Evolutionary conservation across 2,329 filamentous ascomycete genomes (phyloP).

Genomic region (Diaporthe capsici): DNA sequence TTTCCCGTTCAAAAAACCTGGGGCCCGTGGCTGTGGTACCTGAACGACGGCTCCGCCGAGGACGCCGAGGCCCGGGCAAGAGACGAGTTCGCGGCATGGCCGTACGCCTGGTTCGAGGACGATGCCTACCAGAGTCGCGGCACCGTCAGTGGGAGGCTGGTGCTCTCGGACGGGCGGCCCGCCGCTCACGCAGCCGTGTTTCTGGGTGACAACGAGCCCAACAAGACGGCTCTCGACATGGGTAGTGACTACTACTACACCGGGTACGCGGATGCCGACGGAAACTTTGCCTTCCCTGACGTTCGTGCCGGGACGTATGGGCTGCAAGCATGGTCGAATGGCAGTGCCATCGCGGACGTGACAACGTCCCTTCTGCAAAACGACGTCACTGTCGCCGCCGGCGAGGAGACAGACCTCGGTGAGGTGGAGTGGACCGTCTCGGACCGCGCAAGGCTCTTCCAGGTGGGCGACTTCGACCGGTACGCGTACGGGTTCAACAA

Average conservation of each 20-base stretch:
- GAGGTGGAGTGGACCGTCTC: conserved; percentile 57
- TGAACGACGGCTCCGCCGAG: conserved; percentile 60
- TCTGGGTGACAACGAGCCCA: conserved; percentile 61
- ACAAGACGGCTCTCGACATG: conserved; percentile 61
- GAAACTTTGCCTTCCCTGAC: conserved; percentile 58
- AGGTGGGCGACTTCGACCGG: conserved; percentile 63
- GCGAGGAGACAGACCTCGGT: conserved; percentile 54
- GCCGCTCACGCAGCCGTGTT: conserved; percentile 63
- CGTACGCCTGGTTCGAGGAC: conserved; percentile 63
- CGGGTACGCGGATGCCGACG: conserved; percentile 58
- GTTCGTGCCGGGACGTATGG: conserved; percentile 61
- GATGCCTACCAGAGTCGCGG: conserved; percentile 62
- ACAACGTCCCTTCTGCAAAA: conserved; percentile 59
- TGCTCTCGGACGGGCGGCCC: conserved; percentile 62
- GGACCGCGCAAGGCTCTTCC: conserved; percentile 58
- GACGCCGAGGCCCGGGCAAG: conserved; percentile 57
- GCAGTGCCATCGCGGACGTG: conserved; percentile 58
- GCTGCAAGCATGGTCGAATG: conserved; percentile 65
- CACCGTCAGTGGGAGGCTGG: conserved; percentile 57
- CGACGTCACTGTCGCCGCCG: conserved; percentile 54
- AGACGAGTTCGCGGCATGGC: conserved; percentile 59
- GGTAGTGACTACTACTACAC: conserved; percentile 66
- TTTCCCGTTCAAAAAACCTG: conserved; percentile 57
- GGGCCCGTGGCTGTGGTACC: conserved; percentile 60
- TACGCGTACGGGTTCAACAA: conserved; percentile 59